A percentile compares a stretch with the other conserved stretches of the same genome.
Evolutionary conservation across 2,329 filamentous ascomycete species (phyloP).

Genomic region (Sporothrix curviconia): DNA sequence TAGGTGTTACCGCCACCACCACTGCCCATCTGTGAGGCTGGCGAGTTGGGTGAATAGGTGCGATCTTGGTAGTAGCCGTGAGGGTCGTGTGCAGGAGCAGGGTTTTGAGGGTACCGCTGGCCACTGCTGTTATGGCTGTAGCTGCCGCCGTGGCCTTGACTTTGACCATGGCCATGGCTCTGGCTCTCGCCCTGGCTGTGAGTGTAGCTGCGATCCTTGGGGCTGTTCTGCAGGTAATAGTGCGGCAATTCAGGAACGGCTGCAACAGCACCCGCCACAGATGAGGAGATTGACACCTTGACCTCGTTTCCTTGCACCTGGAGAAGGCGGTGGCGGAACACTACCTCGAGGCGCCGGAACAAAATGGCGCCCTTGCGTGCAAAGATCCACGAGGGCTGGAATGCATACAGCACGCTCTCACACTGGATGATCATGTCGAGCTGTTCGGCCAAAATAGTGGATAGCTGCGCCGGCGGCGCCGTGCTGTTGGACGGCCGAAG

Average conservation of each 20-base stretch:
- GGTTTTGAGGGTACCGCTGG: neutral
- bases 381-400: constrained; percentile 7
- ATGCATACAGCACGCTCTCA: constrained; percentile 7
- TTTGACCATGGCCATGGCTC: neutral
- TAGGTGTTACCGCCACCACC: neutral
- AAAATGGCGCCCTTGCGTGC: constrained; percentile 4
- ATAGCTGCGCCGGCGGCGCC: neutral
- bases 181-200: neutral
- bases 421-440: constrained; percentile 14
- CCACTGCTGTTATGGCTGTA: neutral
- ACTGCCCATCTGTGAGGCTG: neutral
- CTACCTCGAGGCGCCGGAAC: constrained; percentile 1
- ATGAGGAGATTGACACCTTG: neutral
- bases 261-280: neutral
- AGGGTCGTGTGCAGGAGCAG: neutral
- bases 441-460: constrained; percentile 11
- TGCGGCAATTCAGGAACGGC: neutral
- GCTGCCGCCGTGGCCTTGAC: too few species aligned
- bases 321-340: constrained; percentile 2
- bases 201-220: neutral
- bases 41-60: neutral
- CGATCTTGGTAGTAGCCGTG: neutral
- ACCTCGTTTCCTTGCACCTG: neutral
- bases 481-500: neutral
- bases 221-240: neutral